These are phyloP conservation scores for Nemania diffusa DNA, from an alignment of 2,329 filamentous ascomycete genomes.

Conservation along the genomic window DNA sequence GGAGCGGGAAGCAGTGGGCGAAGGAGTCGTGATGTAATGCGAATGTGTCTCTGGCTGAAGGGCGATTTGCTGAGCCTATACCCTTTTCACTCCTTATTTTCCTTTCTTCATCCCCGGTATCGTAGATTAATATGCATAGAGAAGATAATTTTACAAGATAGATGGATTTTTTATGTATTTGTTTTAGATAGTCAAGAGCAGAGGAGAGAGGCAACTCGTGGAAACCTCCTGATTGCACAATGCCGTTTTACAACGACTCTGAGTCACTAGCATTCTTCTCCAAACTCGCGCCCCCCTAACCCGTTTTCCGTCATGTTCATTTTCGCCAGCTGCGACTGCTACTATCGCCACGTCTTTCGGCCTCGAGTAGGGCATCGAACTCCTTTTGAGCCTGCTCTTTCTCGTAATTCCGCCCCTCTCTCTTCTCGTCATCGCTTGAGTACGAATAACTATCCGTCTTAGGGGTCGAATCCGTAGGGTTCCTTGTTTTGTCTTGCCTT, in stretches of 20 bases:
- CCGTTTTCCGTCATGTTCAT: slow-evolving; percentile 9
- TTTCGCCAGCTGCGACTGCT: slow-evolving; percentile 25
- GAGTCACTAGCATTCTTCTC: neutral
- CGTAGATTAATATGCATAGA: neutral
- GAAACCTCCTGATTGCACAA: neutral
- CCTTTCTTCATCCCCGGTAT: neutral
- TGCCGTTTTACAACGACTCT: slow-evolving; percentile 10
- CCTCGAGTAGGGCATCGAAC: slow-evolving; percentile 61
- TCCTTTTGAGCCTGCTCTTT: slow-evolving; percentile 62
- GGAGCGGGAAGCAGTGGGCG: slow-evolving; percentile 63
- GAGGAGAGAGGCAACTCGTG: slow-evolving; percentile 7
- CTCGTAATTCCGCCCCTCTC: slow-evolving; percentile 49
- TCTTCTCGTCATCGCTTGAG: slow-evolving; percentile 52
- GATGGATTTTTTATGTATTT: slow-evolving; percentile 9
- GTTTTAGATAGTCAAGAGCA: neutral
- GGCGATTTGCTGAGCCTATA: neutral
- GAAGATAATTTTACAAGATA: slow-evolving; percentile 6
- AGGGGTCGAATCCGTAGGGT: slow-evolving; percentile 33
- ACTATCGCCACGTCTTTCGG: slow-evolving; percentile 50
- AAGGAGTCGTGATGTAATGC: slow-evolving; percentile 51
- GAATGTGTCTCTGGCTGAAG: neutral
- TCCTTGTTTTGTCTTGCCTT: slow-evolving; percentile 43
- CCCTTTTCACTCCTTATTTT: too few relatives aligned
- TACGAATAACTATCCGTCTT: slow-evolving; percentile 51
- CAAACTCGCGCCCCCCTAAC: neutral